phyloP scores from a whole-genome alignment of 306 rosid genomes.

The Inga oerstediana region DNA sequence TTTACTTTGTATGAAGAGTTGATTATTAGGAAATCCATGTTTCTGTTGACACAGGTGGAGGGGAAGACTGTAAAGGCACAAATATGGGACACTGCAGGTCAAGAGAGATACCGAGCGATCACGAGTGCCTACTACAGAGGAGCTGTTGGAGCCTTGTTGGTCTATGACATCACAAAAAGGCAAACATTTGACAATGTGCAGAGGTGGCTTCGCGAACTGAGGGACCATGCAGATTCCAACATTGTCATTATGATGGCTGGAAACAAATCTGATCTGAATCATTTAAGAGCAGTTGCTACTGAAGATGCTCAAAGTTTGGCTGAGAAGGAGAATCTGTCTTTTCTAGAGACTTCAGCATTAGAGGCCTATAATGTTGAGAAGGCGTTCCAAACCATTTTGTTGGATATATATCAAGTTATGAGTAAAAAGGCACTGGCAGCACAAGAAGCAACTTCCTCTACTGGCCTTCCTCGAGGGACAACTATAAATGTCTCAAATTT shows the following conservation, averaged over 20 bases:
- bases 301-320: slow-evolving; percentile 73
- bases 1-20: slow-evolving; percentile 13
- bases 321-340: slow-evolving; percentile 62
- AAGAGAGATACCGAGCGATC: slow-evolving; percentile 84
- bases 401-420: slow-evolving; percentile 68
- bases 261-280: slow-evolving; percentile 72
- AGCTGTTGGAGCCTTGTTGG: slow-evolving; percentile 77
- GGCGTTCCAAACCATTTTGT: slow-evolving; percentile 76
- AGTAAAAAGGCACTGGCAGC: slow-evolving; percentile 86
- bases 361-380: slow-evolving; percentile 74
- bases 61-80: slow-evolving; percentile 88
- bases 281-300: slow-evolving; percentile 58
- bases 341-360: slow-evolving; percentile 76
- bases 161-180: slow-evolving; percentile 79
- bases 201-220: slow-evolving; percentile 80
- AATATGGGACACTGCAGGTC: slow-evolving; percentile 95
- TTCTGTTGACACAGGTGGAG: slow-evolving; percentile 55
- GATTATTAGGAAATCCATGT: not conserved
- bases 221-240: slow-evolving; percentile 81
- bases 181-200: slow-evolving; percentile 75
- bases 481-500: slow-evolving; percentile 61
- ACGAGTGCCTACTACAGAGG: slow-evolving; percentile 90
- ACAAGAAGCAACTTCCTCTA: slow-evolving; percentile 58
- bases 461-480: slow-evolving; percentile 71
- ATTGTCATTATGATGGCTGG: slow-evolving; percentile 80